Base-by-base conservation (phyloP, 176 grass and related monocot genomes). In the Oryza punctata region DNA sequence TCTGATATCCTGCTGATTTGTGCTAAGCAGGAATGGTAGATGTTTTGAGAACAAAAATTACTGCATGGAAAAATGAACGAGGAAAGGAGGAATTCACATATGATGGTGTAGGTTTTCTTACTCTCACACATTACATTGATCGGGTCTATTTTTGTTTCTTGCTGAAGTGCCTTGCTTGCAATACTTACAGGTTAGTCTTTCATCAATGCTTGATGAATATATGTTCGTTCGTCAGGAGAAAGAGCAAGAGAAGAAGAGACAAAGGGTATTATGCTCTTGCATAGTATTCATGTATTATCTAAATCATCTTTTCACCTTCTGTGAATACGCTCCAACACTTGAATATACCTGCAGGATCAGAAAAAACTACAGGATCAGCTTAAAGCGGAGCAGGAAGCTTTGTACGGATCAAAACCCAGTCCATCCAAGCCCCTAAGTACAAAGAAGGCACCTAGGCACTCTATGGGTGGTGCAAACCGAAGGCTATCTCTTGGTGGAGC, bases 321-420 rank as follows among this genome's bases (percentile, higher is more conserved):
- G 14, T 63, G 21, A 21, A 30, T 52, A 24, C 1, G 27, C 45
- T 78, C 30, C 16, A 65, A 29, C 60, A 60, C 14, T 35, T 72
- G 50, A 71, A 54, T 88, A 25, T 76, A 68, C 71, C 59, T 89
- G 63, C 89, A 99, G 91, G 96, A 96, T 79, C 93, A 99, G 61
- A 96, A 99, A 85, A 96, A 90, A 65, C 85, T 94, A 25, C 85
- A 94, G 54, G 91, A 81, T 79, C 96, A 96, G 74, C 65, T 94
- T 6, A 94, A 96, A 82, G 85, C 93, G 28, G 87, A 99, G 83
- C 93, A 99, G 81, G 96, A 96, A 89, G 72, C 84, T 1, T 91
- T 87, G 1, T 99, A 94, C 1, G 96, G 96, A 72, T 99, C 93
- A 63, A 96, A 99, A 87, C 93, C 96, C 72, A 99, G 91, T 80